phyloP scores from a whole-genome alignment of 306 rosid genomes.

The Ziziphus jujuba region DNA sequence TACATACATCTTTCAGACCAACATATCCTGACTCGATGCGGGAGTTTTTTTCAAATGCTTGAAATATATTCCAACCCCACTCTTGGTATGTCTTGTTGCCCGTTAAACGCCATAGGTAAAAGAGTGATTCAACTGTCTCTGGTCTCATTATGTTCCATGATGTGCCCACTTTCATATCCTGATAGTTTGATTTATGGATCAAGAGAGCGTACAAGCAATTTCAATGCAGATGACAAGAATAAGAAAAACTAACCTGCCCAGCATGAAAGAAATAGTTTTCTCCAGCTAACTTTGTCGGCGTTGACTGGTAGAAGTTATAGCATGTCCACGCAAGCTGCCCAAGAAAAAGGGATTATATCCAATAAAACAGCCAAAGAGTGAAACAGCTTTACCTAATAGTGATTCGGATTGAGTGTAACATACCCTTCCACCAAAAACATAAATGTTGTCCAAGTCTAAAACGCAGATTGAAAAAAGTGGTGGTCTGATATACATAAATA shows the following conservation, averaged over 20 bases:
- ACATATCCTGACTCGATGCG: slow-evolving; percentile 90
- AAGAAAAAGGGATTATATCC: slow-evolving; percentile 21
- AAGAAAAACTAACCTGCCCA: slow-evolving; percentile 69
- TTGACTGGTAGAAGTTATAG: slow-evolving; percentile 94
- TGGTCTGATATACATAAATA: neutral
- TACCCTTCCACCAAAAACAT: neutral
- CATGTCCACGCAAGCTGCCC: slow-evolving; percentile 99
- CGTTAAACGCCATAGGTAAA: slow-evolving; percentile 93
- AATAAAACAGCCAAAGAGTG: neutral
- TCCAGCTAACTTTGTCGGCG: slow-evolving; percentile 96
- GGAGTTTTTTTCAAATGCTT: slow-evolving; percentile 97
- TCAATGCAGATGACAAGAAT: slow-evolving; percentile 10
- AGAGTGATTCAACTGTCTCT: slow-evolving; percentile 94
- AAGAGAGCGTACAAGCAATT: slow-evolving; percentile 16
- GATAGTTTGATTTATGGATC: slow-evolving; percentile 24
- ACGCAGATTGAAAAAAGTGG: too few relatives aligned
- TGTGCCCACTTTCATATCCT: slow-evolving; percentile 96
- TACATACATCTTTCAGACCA: slow-evolving; percentile 92
- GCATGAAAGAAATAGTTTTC: slow-evolving; percentile 82
- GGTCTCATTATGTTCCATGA: slow-evolving; percentile 99
- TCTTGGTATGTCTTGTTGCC: slow-evolving; percentile 97
- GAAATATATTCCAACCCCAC: slow-evolving; percentile 99
- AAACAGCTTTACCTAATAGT: neutral
- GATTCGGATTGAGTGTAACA: neutral
- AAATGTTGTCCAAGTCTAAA: neutral